These are phyloP conservation scores for Candida tetrigidarum DNA, from an alignment of 1,139 yeast species.

Conservation along the genomic window DNA sequence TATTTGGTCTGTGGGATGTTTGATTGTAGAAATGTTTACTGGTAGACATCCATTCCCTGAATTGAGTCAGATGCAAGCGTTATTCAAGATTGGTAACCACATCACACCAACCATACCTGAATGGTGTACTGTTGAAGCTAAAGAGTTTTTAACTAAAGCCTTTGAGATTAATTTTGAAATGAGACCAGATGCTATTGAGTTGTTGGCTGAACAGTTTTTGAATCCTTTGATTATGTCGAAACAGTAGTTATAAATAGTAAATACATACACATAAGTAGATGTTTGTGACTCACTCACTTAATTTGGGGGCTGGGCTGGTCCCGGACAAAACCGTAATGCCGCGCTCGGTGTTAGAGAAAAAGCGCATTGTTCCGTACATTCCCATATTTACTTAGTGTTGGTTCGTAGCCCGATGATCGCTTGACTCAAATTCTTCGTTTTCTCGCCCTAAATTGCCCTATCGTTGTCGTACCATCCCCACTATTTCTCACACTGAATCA, in stretches of 20 bases:
- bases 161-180: constrained; percentile 75
- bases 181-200: constrained; percentile 74
- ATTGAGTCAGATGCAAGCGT: constrained; percentile 94
- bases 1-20: constrained; percentile 95
- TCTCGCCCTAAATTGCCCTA: too few relatives aligned
- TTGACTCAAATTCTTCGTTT: too few relatives aligned
- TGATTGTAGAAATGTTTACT: constrained; percentile 91
- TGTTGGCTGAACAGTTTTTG: constrained; percentile 65
- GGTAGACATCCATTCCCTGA: constrained; percentile 95
- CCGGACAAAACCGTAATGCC: too few relatives aligned
- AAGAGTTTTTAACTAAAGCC: constrained; percentile 64
- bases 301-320: too few relatives aligned
- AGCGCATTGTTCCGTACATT: too few relatives aligned
- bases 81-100: constrained; percentile 88
- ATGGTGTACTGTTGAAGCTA: constrained; percentile 74
- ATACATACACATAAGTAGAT: too few relatives aligned
- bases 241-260: constrained; percentile 20
- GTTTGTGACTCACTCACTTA: too few relatives aligned
- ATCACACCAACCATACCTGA: constrained; percentile 77
- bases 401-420: too few relatives aligned
- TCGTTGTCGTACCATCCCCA: too few relatives aligned
- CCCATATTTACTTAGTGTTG: too few relatives aligned
- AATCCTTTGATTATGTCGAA: constrained; percentile 54
- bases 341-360: too few relatives aligned
- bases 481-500: too few relatives aligned